Conservation (phyloP, 1,284 basidiomycete species). For the Cystobasidium pallidum region DNA sequence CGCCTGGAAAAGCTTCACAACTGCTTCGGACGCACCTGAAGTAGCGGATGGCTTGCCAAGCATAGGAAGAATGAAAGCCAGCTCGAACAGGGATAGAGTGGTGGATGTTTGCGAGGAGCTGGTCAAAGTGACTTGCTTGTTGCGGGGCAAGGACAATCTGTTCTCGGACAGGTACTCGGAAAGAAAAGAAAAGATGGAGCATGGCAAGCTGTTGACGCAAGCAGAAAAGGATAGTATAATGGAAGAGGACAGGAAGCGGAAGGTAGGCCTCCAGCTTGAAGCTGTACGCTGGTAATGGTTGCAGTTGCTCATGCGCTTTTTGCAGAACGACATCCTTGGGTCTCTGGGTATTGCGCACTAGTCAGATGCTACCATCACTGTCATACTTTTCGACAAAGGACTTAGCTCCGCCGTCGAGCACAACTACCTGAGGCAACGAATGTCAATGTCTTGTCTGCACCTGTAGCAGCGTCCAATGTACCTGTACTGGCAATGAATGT, state of each 20-base stretch:
- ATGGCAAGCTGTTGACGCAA: constrained; percentile 56
- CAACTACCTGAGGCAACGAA: constrained; percentile 3
- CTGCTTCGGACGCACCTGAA: constrained; percentile 7
- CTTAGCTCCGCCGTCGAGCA: constrained; percentile 14
- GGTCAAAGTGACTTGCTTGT: constrained; percentile 53
- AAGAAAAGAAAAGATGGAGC: constrained; percentile 54
- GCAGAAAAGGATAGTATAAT: constrained; percentile 50
- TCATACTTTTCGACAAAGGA: constrained; percentile 16
- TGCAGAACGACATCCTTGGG: constrained; percentile 13
- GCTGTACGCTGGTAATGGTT: not conserved
- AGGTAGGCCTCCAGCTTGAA: constrained; percentile 10
- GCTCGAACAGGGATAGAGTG: constrained; percentile 57
- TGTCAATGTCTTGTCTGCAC: too few species aligned
- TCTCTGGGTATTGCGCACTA: constrained; percentile 15
- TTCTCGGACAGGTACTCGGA: constrained; percentile 56
- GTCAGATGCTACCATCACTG: constrained; percentile 15
- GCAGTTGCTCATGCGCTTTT: constrained; percentile 6
- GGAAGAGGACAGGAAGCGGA: not conserved
- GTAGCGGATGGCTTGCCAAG: not conserved
- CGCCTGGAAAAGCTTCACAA: constrained; percentile 57
- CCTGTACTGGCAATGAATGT: too few species aligned
- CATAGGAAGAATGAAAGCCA: constrained; percentile 53
- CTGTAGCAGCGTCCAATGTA: too few species aligned
- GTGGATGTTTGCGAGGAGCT: constrained; percentile 59
- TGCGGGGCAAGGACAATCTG: constrained; percentile 52